Evolutionary conservation across 1,284 basidiomycete genomes (phyloP).

Genomic region (Gymnopus androsaceus): DNA sequence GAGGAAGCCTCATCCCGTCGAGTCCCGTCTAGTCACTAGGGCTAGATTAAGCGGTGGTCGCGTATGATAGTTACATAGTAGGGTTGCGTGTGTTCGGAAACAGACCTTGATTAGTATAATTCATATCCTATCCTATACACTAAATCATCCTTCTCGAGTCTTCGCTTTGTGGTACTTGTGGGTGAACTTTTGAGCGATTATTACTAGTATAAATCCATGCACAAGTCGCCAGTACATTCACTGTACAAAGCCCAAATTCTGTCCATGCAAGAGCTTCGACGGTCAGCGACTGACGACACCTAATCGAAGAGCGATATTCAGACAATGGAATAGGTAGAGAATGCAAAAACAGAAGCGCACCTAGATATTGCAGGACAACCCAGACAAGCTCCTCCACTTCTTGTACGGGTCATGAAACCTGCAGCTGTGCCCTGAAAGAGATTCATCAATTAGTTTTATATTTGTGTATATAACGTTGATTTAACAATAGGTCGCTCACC

Average conservation of each 20-base stretch:
- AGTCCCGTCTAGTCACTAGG: too few relatives aligned
- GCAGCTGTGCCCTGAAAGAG: conserved; percentile 59
- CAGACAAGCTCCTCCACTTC: conserved; percentile 59
- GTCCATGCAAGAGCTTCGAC: conserved; percentile 76
- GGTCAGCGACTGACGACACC: conserved; percentile 70
- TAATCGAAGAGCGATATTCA: conserved; percentile 27
- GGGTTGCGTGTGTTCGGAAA: not conserved
- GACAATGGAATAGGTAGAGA: not conserved
- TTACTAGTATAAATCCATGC: conserved; percentile 58
- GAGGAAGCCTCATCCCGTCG: too few relatives aligned
- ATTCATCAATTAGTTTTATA: too few relatives aligned
- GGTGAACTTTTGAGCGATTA: conserved; percentile 29
- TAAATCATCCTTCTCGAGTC: conserved; percentile 41
- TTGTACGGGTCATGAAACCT: conserved; percentile 64
- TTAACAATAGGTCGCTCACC: conserved; percentile 42
- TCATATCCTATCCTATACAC: not conserved
- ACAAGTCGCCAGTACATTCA: conserved; percentile 59
- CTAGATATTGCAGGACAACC: conserved; percentile 54
- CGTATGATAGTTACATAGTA: too few relatives aligned
- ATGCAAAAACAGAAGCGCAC: conserved; percentile 27
- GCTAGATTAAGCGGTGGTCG: too few relatives aligned
- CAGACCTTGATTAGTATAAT: too few relatives aligned
- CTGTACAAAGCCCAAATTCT: conserved; percentile 66
- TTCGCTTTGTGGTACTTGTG: conserved; percentile 34
- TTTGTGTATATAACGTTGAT: not conserved